A percentile compares a stretch with the other conserved stretches of the same genome.
phyloP scores from a whole-genome alignment of 1,284 basidiomycete species.

The Puccinia coronata region DNA sequence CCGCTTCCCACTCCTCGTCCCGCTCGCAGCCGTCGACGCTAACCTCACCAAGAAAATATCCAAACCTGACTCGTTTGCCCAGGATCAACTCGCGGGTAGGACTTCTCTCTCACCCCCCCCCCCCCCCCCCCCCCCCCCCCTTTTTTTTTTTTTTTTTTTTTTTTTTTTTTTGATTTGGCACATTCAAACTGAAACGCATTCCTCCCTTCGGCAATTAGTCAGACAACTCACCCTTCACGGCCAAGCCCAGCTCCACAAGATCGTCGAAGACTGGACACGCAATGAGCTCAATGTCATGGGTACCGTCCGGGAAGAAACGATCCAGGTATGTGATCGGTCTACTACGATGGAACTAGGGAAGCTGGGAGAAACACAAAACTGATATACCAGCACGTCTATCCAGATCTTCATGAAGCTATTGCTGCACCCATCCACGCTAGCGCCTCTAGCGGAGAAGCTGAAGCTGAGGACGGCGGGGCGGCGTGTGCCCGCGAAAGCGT shows the following conservation, averaged over 20 bases:
- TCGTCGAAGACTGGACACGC: constrained; percentile 26
- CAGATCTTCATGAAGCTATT: constrained; percentile 37
- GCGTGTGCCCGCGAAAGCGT: background rate
- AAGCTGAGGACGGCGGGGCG: constrained; percentile 33
- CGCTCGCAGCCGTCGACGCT: background rate
- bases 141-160: too few relatives aligned
- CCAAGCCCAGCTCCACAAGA: background rate
- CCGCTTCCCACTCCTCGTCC: constrained; percentile 22
- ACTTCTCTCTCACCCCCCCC: too few relatives aligned
- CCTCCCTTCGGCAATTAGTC: background rate
- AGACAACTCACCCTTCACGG: constrained; percentile 11
- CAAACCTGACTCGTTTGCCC: background rate
- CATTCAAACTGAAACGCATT: background rate
- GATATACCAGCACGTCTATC: background rate
- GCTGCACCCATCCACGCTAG: constrained; percentile 36
- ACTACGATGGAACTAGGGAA: background rate
- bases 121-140: background rate
- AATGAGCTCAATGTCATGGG: constrained; percentile 48
- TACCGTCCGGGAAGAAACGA: constrained; percentile 38
- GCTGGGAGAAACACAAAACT: background rate
- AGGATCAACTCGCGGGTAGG: background rate
- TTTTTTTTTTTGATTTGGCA: background rate
- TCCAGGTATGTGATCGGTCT: background rate
- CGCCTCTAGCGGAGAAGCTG: constrained; percentile 23
- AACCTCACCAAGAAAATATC: background rate